A percentile compares a stretch with the other conserved stretches of the same genome.
phyloP scores from a whole-genome alignment of 371 early-diverging fungal species.

The Scutellospora calospora region DNA sequence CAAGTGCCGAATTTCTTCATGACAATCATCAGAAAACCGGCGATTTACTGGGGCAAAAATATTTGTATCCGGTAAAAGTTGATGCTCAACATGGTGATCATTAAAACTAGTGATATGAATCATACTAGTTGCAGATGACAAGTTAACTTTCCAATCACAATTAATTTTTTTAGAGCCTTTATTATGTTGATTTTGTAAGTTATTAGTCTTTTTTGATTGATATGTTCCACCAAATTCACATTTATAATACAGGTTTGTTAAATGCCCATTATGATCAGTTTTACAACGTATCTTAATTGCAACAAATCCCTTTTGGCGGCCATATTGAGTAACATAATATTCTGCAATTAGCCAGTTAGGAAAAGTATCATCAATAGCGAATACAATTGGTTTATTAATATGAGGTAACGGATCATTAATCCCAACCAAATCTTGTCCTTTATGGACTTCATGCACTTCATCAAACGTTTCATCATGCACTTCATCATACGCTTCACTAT shows the following conservation, averaged over 20 bases:
- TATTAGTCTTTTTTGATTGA: not conserved
- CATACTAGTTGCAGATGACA: not conserved
- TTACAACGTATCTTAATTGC: not conserved
- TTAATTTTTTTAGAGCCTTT: not conserved
- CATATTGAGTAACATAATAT: not conserved
- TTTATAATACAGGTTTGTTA: too few species aligned
- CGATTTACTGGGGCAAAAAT: not conserved
- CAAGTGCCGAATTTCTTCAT: not conserved
- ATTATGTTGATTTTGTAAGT: not conserved
- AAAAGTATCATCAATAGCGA: not conserved
- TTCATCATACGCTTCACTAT: too few species aligned
- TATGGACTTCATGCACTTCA: too few species aligned
- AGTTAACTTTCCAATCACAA: not conserved
- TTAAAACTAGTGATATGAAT: too few species aligned
- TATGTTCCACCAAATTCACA: not conserved
- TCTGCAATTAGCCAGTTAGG: not conserved
- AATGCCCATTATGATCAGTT: not conserved
- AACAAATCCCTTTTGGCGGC: not conserved
- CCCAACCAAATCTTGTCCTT: too few species aligned
- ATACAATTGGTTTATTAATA: not conserved
- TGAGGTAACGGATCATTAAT: too few species aligned
- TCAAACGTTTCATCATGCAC: too few species aligned
- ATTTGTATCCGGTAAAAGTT: not conserved
- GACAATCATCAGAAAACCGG: not conserved
- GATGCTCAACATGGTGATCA: too few species aligned